Base-by-base conservation (phyloP, 805 yeast species). In the Candida sonorensis region DNA sequence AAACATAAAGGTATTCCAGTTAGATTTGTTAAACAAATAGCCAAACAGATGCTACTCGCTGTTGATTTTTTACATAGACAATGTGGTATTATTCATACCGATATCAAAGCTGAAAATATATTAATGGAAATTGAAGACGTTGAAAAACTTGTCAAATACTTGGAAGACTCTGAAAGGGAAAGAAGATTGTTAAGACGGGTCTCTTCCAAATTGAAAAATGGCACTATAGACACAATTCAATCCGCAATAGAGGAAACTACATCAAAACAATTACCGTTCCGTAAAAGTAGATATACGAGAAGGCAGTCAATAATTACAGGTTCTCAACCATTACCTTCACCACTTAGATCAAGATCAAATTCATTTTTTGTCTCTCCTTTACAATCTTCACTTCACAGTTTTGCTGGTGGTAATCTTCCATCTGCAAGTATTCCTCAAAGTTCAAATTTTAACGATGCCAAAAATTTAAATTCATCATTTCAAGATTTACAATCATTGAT, bases 281-380 rank as follows among this genome's bases (percentile, higher is more conserved):
- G 59, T 27, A 49, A 51, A 32, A 48, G 54, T 25, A 47, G 81
- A 28, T 45, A 42, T 18, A 64, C 84, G 21, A 69, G 94, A 48
- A 61, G 90, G 24, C 79, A 77, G 41, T 78, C 94, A 0, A 59
- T 87, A 16, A 80, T 87, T 30, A 83, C 94, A 0, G 95, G 95
- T 1, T 85, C 95, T 0, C 95, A 87, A 55, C 97, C 97, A 2
- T 62, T 87, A 36, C 95, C 96, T 4, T 81, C 94, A 1, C 95
- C 96, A 1, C 63, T 86, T 30, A 65, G 88, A 33, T 71, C 90
- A 1, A 44, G 55, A 26, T 55, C 59, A 14, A 44, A 37, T 31
- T 48, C 57, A 9, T 48, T 49, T 28, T 51, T 55, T 18, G 38
- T 42, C 12, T 49, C 57, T n/a, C 50, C 57, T 5, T 29, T 46